phyloP scores from a whole-genome alignment of 352 stramenopile species.

The Saprolegnia diclina region DNA sequence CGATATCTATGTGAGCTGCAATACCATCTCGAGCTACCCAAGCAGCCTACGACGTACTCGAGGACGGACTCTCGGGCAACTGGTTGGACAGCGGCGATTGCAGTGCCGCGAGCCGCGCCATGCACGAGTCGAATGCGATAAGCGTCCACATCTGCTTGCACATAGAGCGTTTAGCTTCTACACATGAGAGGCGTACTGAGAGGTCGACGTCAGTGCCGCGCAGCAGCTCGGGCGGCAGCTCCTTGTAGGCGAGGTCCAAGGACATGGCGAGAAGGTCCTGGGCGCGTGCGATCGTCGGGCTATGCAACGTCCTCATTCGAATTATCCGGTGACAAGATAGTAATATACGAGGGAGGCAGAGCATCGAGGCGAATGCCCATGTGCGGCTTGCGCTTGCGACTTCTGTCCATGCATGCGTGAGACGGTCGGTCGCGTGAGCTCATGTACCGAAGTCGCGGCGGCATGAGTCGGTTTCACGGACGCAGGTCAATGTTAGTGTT shows the following conservation, averaged over 20 bases:
- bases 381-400: not conserved
- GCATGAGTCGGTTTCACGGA: not conserved
- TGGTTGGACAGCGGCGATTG: constrained; percentile 35
- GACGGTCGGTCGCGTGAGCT: no score
- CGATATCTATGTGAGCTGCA: not conserved
- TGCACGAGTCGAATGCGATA: constrained; percentile 51
- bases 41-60: not conserved
- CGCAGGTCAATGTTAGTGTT: no score
- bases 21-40: not conserved
- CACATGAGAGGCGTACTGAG: constrained; percentile 33
- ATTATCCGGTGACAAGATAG: no score
- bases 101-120: constrained; percentile 35
- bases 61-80: constrained; percentile 30
- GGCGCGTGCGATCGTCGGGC: not conserved
- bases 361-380: not conserved
- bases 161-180: not conserved
- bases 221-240: constrained; percentile 61
- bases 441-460: not conserved
- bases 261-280: constrained; percentile 12
- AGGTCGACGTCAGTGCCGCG: constrained; percentile 51
- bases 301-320: no score
- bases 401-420: not conserved
- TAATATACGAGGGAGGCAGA: not conserved
- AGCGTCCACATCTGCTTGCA: constrained; percentile 58
- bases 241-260: constrained; percentile 44